phyloP scores from a whole-genome alignment of 2,329 filamentous ascomycete genomes.

The Alternaria panax region DNA sequence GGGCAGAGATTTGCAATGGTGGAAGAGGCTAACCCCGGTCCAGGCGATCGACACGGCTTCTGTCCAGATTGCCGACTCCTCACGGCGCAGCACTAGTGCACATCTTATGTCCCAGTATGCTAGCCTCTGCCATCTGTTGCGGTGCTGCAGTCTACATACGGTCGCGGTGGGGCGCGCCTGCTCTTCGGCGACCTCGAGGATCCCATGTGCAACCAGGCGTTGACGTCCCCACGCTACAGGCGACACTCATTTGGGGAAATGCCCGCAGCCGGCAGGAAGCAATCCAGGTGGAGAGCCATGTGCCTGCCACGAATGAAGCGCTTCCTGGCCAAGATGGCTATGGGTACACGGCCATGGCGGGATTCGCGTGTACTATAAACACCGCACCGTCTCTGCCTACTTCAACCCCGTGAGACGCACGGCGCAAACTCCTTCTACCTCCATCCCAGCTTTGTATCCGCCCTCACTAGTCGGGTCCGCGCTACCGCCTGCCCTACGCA shows the following conservation, averaged over 20 bases:
- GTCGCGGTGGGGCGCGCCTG: constrained; percentile 12
- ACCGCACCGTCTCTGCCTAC: not conserved
- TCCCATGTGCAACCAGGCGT: constrained; percentile 27
- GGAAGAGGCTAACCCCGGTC: constrained; percentile 17
- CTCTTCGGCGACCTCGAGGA: constrained; percentile 29
- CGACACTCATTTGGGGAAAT: constrained; percentile 13
- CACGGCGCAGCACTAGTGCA: constrained; percentile 11
- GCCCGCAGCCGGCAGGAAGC: constrained; percentile 7
- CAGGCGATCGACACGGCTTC: constrained; percentile 28
- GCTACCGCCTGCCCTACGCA: not conserved
- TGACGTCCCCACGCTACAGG: constrained; percentile 19
- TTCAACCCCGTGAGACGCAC: not conserved
- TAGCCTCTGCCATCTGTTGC: not conserved
- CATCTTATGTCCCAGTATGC: constrained; percentile 1
- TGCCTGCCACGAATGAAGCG: constrained; percentile 10
- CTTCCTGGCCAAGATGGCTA: not conserved
- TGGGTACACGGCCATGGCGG: constrained; percentile 1
- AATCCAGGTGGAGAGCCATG: constrained; percentile 11
- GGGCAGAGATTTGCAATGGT: constrained; percentile 20
- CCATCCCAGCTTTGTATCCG: not conserved
- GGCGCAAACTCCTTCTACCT: constrained; percentile 1
- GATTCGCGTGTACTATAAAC: not conserved
- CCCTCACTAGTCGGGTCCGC: not conserved
- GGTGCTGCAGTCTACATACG: constrained; percentile 1
- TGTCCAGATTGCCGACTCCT: constrained; percentile 32